Base-by-base conservation (phyloP, 139 green algal species). In the Choricystis sp. region DNA sequence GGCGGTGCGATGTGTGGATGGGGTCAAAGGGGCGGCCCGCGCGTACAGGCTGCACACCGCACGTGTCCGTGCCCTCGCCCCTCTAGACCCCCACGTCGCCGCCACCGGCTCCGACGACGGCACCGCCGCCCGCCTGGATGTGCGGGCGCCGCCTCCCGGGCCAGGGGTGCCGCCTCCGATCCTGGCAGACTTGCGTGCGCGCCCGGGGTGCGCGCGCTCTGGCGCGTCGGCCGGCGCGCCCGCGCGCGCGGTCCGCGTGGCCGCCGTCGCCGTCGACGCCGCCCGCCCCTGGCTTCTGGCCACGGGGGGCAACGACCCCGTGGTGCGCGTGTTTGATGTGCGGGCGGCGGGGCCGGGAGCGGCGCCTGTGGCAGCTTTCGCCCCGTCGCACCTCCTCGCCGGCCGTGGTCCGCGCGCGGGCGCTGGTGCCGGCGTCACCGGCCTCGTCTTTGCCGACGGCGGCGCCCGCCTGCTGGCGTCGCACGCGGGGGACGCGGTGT, bases 231-330 rank as follows among this genome's bases (percentile, higher is more conserved):
- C n/a, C n/a, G 31, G 62, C 0, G 49, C 56, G 25, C n/a, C 26
- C 2, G 56, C 61, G 14, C 26, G 23, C 1, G 59, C 48, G 20
- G 66, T 78, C 22, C 59, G 59, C 31, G 59, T 81, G 26, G 58
- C 68, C 31, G 65, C 64, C 60, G 48, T 85, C 2, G 68, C 64
- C 4, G 52, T 77, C 26, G 75, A 79, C 67, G 62, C 72, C 3
- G 56, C 52, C 26, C 64, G 67, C n/a, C 76, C 76, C 2, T 66
- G 68, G 60, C 59, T 75, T 5, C 74, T 85, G 57, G 31, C 62
- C 16, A 79, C 73, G 1, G 73, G 73, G 27, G 70, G 65, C 22
- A 55, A 48, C 24, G 62, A 64, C 60, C 61, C 60, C 1, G 27
- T 69, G 22, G 49, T 76, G 27, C 65, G 73, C 5, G 49, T 79